Base-by-base conservation (phyloP, 176 grass and related monocot species). In the Poa annua region DNA sequence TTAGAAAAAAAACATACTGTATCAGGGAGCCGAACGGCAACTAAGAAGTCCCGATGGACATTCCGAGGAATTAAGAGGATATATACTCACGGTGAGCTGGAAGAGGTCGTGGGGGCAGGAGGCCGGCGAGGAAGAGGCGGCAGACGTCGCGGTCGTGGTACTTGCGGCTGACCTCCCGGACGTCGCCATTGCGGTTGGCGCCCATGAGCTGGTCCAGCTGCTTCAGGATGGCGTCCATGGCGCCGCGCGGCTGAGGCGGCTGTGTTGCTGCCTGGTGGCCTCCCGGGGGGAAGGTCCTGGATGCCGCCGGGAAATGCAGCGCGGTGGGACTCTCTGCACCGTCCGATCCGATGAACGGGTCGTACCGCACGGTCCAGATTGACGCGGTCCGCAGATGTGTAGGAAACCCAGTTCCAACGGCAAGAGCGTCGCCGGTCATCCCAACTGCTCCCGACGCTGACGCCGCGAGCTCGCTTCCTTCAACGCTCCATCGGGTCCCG, bases 191-290 rank as follows among this genome's bases (percentile, higher is more conserved):
- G 78, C 96, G 64, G 81, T 96, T 98, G 69, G 96, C 96, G 59
- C 91, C 93, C 96, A 93, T 99, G 59, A 99, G 96, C 78, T 93
- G 92, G 75, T 99, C 96, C 38, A 99, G 89, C 83, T 99, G 93
- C 96, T 96, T 96, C 83, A 89, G 82, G 76, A 96, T 92, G 51
- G 93, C 87, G 84, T 93, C 96, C 91, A 99, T 96, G 66, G 67
- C 66, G 11, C 35, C 56, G 74, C 25, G 65, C 38, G 41, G 53
- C 1, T 47, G 12, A 10, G 26, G 24, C 33, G 20, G 22, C 9
- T 50, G 78, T 5, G 26, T 15, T 9, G 79, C 16, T 50, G 25
- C 59, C 16, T 11, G 29, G 13, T 63, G 16, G 16, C 21, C 33
- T 10, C 50, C 19, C n/a, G n/a, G n/a, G n/a, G n/a, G 34, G 78